These are phyloP conservation scores for Pseudocercospora crystallina DNA, from an alignment of 2,329 filamentous ascomycete genomes.

Conservation along the genomic window DNA sequence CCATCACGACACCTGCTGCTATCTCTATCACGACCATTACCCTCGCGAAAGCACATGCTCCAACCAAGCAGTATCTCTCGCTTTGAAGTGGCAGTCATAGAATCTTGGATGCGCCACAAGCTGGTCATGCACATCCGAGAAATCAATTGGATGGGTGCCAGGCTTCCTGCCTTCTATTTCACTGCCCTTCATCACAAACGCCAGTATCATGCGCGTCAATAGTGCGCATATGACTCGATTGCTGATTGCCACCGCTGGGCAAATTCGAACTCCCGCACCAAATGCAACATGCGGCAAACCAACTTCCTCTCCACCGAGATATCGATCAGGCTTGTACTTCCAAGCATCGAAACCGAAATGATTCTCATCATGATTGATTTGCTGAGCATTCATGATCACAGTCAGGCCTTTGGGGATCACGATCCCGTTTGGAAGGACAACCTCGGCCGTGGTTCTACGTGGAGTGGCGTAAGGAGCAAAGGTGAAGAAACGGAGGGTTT, in stretches of 20 bases:
- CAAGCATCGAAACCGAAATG: not conserved
- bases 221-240: conserved; percentile 3
- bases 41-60: no score
- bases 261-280: conserved; percentile 3
- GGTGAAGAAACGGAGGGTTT: conserved; percentile 2
- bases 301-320: not conserved
- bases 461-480: not conserved
- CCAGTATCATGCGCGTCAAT: no score
- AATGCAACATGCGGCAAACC: not conserved
- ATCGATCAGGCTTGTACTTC: not conserved
- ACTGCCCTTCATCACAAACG: no score
- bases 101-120: no score
- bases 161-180: no score
- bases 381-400: conserved; percentile 7
- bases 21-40: no score
- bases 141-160: no score
- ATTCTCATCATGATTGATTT: conserved; percentile 2
- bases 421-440: not conserved
- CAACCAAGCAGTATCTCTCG: no score
- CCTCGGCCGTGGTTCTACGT: not conserved
- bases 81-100: no score
- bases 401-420: conserved; percentile 1
- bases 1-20: no score
- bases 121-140: not conserved
- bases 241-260: not conserved